Base-by-base conservation (phyloP, 2,329 filamentous ascomycete genomes). In the Monosporascus sp. region DNA sequence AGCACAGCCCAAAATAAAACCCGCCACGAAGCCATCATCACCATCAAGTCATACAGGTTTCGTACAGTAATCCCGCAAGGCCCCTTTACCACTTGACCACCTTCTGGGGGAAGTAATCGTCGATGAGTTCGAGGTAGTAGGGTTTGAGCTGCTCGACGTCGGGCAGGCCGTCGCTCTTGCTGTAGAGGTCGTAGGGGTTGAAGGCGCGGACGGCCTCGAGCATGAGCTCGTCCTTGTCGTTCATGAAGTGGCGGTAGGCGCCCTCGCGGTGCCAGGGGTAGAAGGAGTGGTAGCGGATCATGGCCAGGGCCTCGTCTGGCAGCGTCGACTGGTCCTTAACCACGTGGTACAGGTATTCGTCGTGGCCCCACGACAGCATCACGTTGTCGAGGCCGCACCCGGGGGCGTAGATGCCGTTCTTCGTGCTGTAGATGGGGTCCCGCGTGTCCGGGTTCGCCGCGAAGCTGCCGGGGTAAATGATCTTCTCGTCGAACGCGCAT, bases 281-380 rank as follows among this genome's bases (percentile, higher is more conserved):
- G 74, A 96, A 96, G 6, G 86, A 90, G 74, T 96, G 91, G 73
- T 95, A 96, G 52, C 91, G 79, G 69, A 96, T 94, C 89, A 96
- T 96, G 56, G 91, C 91, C 11, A 96, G 79, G 0, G 87, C 88
- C 78, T 96, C 91, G 47, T 81, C 78, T 0, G 91, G 91, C 44
- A 96, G 78, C 0, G 77, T 87, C 48, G 82, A 87, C 77, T 96
- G 91, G 58, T 88, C 86, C 76, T 91, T 91, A 72, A 89, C 84
- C 56, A 96, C 86, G 65, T 91, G 86, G 77, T 96, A 96, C 47
- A 93, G 78, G 72, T 91, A 92, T 74, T 93, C 89, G 68, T 93
- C 89, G 70, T 93, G 89, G 46, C 91, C 91, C 91, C 91, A 96
- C 60, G 84, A 89, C 55, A 96, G 80, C 87, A 96, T 92, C 61